Evolutionary conservation across 1,284 basidiomycete genomes (phyloP), one percentile per base, ranked within the genome.

Genomic region (Trametes polyzona): DNA sequence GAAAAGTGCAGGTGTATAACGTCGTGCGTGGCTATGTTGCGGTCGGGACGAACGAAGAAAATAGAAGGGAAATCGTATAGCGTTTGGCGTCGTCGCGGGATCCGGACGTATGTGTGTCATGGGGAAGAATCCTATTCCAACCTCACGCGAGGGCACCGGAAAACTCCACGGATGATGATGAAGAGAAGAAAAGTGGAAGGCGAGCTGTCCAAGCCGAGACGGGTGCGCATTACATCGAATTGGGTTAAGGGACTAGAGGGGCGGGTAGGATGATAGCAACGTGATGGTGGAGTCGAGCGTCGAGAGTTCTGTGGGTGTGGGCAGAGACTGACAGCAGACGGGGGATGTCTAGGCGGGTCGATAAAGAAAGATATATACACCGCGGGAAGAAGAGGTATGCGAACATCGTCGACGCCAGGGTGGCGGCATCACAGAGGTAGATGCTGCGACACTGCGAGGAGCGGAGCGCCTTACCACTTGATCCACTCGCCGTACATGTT

Each of bases 401-500:
- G 37, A 37, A 47, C 27, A 23, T 24, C 39, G 26, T 21, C 21
- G 26, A 42, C 36, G 36, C 36, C 36, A 10, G 36, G 17, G 16
- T 17, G n/a, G n/a, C 19, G 19, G 7, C 35, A 36, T 17, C 14
- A 36, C 17, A 21, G 12, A 3, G 17, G 17, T 39, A 39, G 17
- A 16, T 23, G 19, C 37, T 26, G 16, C 29, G 11, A 26, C 17
- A 27, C n/a, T n/a, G 16, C 19, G 35, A 23, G 11, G n/a, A 37
- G 4, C 30, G 33, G 37, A 30, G 12, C n/a, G 26, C n/a, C 44
- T 76, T 69, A 90, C 87, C 88, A 90, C 63, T 78, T 74, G 59
- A 91, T 70, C 83, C 88, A 93, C 73, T 95, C 93, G 51, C 93
- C 93, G 67, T 95, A 96, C 89, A 94, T 91, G 72, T 95, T 96